A percentile compares a stretch with the other conserved stretches of the same genome.
These are phyloP conservation scores for Coemansia sp. DNA, from an alignment of 192 early-diverging fungal species.

Conservation along the genomic window DNA sequence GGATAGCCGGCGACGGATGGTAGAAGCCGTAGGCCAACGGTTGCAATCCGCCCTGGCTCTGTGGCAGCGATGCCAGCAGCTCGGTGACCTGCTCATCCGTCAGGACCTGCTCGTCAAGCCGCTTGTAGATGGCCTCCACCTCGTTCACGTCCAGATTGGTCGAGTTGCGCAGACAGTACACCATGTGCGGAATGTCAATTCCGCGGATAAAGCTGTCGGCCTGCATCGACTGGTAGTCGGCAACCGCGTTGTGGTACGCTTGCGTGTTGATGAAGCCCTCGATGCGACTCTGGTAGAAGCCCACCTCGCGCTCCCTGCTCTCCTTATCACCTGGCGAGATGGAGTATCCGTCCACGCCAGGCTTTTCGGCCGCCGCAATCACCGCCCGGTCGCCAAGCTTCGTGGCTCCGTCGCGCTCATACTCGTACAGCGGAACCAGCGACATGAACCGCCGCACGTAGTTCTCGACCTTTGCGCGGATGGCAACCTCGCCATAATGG, in stretches of 20 bases:
- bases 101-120: conserved; percentile 64
- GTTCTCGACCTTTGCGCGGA: conserved; percentile 85
- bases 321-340: conserved; percentile 76
- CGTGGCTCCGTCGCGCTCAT: conserved; percentile 63
- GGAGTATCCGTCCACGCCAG: conserved; percentile 45
- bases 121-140: conserved; percentile 68
- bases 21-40: conserved; percentile 82
- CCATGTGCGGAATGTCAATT: conserved; percentile 72
- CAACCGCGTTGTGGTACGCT: conserved; percentile 66
- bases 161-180: conserved; percentile 60
- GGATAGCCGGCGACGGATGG: conserved; percentile 67
- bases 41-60: conserved; percentile 77
- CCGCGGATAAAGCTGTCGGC: conserved; percentile 60
- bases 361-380: conserved; percentile 42
- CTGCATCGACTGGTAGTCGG: conserved; percentile 65
- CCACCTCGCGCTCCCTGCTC: conserved; percentile 66
- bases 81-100: conserved; percentile 81
- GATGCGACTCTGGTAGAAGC: conserved; percentile 71
- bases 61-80: conserved; percentile 68
- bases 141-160: conserved; percentile 61
- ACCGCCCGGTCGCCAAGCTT: conserved; percentile 57
- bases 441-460: conserved; percentile 85
- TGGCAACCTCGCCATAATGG: conserved; percentile 82
- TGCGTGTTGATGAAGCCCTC: conserved; percentile 85
- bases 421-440: conserved; percentile 75